Percentiles rank a stretch among this genome's conserved stretches.
Evolutionary conservation across 768 basidiomycete genomes (phyloP).

Genomic region (Ephemerocybe angulata): DNA sequence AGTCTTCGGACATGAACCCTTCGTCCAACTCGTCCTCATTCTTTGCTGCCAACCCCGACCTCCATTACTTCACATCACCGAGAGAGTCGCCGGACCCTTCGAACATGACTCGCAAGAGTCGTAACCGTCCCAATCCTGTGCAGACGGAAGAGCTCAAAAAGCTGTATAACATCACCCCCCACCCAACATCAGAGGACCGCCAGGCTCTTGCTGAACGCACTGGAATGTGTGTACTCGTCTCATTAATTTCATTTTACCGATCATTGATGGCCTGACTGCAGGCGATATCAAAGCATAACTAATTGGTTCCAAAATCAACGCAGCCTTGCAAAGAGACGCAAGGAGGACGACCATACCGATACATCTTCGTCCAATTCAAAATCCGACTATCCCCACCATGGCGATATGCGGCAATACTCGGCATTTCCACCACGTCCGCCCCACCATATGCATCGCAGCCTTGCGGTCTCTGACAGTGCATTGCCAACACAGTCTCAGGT

Average conservation of each 20-base stretch:
- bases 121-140: conserved; percentile 57
- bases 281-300: conserved; percentile 76
- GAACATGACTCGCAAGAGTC: conserved; percentile 54
- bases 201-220: conserved; percentile 63
- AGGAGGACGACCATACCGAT: conserved; percentile 49
- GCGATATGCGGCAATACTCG: conserved; percentile 36
- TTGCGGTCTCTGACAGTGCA: conserved; percentile 29
- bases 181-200: conserved; percentile 65
- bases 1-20: not conserved
- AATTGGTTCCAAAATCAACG: conserved; percentile 90
- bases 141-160: conserved; percentile 70
- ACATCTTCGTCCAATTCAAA: conserved; percentile 27
- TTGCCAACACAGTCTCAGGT: conserved; percentile 29
- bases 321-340: conserved; percentile 69
- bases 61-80: conserved; percentile 18
- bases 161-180: conserved; percentile 59
- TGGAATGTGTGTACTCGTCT: conserved; percentile 61
- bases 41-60: conserved; percentile 2
- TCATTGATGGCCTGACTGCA: conserved; percentile 32
- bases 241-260: conserved; percentile 25
- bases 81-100: conserved; percentile 3
- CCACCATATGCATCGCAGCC: conserved; percentile 41
- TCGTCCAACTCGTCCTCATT: not conserved
- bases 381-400: conserved; percentile 31
- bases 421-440: conserved; percentile 47